A percentile compares a stretch with the other conserved stretches of the same genome.
Evolutionary conservation across 2,329 filamentous ascomycete genomes (phyloP).

Genomic region (Beauveria varroae): DNA sequence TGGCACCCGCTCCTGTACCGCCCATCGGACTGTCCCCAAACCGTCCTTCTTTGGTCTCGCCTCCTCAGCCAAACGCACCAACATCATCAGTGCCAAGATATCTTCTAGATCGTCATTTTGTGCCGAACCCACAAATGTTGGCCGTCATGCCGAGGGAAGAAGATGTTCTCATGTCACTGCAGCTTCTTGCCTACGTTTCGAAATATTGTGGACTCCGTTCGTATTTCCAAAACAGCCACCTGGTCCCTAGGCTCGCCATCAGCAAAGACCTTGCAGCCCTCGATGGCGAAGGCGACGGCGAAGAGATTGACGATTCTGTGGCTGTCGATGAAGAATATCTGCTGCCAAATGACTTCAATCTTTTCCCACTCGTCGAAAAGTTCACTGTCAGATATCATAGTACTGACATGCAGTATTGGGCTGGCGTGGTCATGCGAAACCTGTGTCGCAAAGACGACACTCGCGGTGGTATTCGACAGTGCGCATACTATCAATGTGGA

Average conservation of each 20-base stretch:
- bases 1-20: constrained; percentile 57
- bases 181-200: constrained; percentile 92
- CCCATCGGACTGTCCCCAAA: constrained; percentile 67
- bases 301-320: constrained; percentile 42
- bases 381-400: constrained; percentile 94
- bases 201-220: constrained; percentile 96
- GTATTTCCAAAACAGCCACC: constrained; percentile 91
- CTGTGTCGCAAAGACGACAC: constrained; percentile 96
- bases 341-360: constrained; percentile 91
- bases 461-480: constrained; percentile 88
- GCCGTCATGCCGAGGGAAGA: constrained; percentile 94
- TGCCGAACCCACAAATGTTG: constrained; percentile 65
- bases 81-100: constrained; percentile 71
- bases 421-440: constrained; percentile 97
- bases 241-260: constrained; percentile 88
- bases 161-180: constrained; percentile 95
- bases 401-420: constrained; percentile 99
- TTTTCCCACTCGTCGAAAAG: constrained; percentile 96
- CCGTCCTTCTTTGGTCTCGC: constrained; percentile 60
- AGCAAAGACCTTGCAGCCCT: constrained; percentile 74
- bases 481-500: constrained; percentile 95
- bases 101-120: constrained; percentile 64
- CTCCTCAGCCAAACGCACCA: constrained; percentile 67
- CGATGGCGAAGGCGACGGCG: constrained; percentile 56
- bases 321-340: constrained; percentile 81